Base-by-base conservation (phyloP, 75 land plant species). In the Isoetes taiwanensis region DNA sequence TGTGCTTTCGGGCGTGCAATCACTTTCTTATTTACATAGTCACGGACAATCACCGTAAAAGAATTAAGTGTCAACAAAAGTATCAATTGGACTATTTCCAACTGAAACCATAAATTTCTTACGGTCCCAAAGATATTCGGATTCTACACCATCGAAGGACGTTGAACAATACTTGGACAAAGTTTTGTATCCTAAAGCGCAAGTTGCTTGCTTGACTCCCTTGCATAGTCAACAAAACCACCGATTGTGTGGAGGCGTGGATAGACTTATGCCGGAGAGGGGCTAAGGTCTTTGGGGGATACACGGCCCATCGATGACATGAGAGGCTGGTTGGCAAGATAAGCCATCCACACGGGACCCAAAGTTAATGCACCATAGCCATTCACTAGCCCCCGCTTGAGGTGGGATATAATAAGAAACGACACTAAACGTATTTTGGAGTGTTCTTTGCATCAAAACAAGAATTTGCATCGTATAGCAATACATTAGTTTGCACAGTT, bases 101-200 rank as follows among this genome's bases (percentile, higher is more conserved):
- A n/a, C n/a, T n/a, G n/a, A n/a, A n/a, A n/a, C n/a, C n/a, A n/a
- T n/a, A n/a, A n/a, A n/a, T n/a, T n/a, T n/a, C n/a, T n/a, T n/a
- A n/a, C n/a, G n/a, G n/a, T n/a, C n/a, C n/a, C n/a, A n/a, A n/a
- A n/a, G n/a, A n/a, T n/a, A n/a, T n/a, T n/a, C n/a, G n/a, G n/a
- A n/a, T n/a, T n/a, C n/a, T n/a, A n/a, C n/a, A n/a, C n/a, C n/a
- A n/a, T n/a, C n/a, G n/a, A n/a, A n/a, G n/a, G n/a, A n/a, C n/a
- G n/a, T n/a, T n/a, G 50, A 46, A 23, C 50, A 46, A 23, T 46
- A 46, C 50, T 46, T 46, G 50, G 50, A 46, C 50, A 46, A 46
- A 46, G 50, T 46, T 4, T 19, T 6, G 50, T 46, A 46, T 6
- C 50, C 19, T 23, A 46, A 5, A 23, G 25, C 16, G 50, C 50